Evolutionary conservation across 805 yeast genomes (phyloP), one percentile per base, ranked within the genome.

Genomic region (Saccharomyces paradoxus): DNA sequence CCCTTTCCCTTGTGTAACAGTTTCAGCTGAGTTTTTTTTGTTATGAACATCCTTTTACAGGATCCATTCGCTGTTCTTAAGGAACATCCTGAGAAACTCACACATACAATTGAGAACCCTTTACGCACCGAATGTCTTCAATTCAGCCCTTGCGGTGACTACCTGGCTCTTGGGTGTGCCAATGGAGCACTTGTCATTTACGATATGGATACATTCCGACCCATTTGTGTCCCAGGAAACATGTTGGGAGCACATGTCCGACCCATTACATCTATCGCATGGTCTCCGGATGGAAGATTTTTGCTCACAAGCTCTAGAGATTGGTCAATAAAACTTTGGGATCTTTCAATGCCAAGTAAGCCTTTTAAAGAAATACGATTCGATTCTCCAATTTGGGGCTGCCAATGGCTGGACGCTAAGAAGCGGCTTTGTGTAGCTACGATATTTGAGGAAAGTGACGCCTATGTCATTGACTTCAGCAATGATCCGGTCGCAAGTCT

Each of bases 21-120:
- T 17, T 17, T 37, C 17, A 8, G 10, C 22, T 10, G 12, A 3
- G 12, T 7, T 37, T 4, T 27, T 17, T 37, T n/a, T 7, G 61
- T 56, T 59, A 66, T 69, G 62, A 91, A 91, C 68, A 74, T 90
- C 32, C 77, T 94, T 9, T 76, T 92, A 26, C 81, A 88, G 59
- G 98, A 91, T 69, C 97, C 97, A 2, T 89, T 89, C 68, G 82
- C 92, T 1, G 90, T 92, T 24, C 85, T 96, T 22, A 89, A 89
- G 64, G 98, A 91, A 65, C 91, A 81, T 63, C 98, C 98, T 0
- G 96, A 91, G 57, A 79, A 85, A 1, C 78, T 89, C n/a, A 79
- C 86, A 1, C 83, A 83, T 56, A 83, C 91, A 0, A 71, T 89
- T 12, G 67, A 63, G 48, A 80, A 80, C 12, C 82, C 81, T 53